A percentile compares a stretch with the other conserved stretches of the same genome.
Evolutionary conservation across 2,329 filamentous ascomycete species (phyloP).

Genomic region (Epichloe brachyelytri): DNA sequence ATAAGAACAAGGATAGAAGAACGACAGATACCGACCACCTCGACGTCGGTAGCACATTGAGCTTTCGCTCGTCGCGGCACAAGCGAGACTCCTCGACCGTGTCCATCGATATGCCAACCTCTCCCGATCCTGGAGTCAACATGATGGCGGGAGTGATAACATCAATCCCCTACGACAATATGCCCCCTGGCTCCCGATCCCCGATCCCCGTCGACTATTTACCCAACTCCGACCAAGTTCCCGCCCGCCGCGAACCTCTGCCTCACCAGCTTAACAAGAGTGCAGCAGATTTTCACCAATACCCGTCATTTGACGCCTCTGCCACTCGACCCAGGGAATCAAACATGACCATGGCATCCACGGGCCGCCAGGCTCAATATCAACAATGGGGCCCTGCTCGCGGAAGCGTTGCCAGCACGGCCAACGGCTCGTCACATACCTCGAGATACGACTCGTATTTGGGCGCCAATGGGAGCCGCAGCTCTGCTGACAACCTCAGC

Average conservation of each 20-base stretch:
- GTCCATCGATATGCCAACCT: slow-evolving; percentile 55
- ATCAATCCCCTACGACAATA: slow-evolving; percentile 73
- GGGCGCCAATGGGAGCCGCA: slow-evolving; percentile 45
- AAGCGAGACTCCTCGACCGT: slow-evolving; percentile 58
- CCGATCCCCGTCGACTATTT: slow-evolving; percentile 64
- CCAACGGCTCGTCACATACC: slow-evolving; percentile 37
- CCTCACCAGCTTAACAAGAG: slow-evolving; percentile 75
- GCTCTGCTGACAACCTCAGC: slow-evolving; percentile 40
- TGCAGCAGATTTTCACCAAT: slow-evolving; percentile 75
- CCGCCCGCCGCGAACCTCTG: slow-evolving; percentile 55
- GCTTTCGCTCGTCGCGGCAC: slow-evolving; percentile 63
- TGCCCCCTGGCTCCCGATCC: slow-evolving; percentile 50
- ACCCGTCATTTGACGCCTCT: slow-evolving; percentile 57
- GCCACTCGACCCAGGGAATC: slow-evolving; percentile 24
- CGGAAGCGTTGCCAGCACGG: slow-evolving; percentile 40
- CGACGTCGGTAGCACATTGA: slow-evolving; percentile 46
- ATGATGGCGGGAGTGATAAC: slow-evolving; percentile 74
- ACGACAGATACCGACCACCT: slow-evolving; percentile 44
- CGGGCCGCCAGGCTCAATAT: slow-evolving; percentile 58
- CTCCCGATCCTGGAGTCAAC: slow-evolving; percentile 53
- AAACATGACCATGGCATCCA: slow-evolving; percentile 49
- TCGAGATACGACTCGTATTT: slow-evolving; percentile 53
- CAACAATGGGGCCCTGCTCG: slow-evolving; percentile 59
- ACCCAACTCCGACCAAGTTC: slow-evolving; percentile 50
- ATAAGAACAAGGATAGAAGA: slow-evolving; percentile 64